Evolutionary conservation across 495 filamentous ascomycete genomes (phyloP).

Genomic region (Glonium stellatum): DNA sequence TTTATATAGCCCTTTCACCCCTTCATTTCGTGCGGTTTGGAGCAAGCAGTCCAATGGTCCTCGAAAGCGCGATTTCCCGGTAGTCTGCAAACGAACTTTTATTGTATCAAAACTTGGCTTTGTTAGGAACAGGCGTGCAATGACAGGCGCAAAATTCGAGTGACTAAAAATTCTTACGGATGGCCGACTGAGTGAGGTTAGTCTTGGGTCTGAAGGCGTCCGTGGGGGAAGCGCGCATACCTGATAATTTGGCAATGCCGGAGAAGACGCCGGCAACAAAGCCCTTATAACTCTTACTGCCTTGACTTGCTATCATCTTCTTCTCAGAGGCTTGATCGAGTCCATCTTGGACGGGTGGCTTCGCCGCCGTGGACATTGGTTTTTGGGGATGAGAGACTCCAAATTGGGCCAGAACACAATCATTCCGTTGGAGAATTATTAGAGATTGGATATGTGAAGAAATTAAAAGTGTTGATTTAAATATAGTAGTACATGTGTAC

Average conservation of each 20-base stretch:
- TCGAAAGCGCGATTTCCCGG: conserved; percentile 62
- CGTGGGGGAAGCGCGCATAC: conserved; percentile 42
- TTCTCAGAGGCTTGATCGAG: conserved; percentile 6
- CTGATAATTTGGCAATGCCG: conserved; percentile 82
- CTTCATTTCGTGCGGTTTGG: conserved; percentile 74
- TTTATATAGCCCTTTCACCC: conserved; percentile 75
- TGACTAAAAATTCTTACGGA: conserved; percentile 43
- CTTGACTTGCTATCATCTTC: conserved; percentile 9
- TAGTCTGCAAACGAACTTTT: conserved; percentile 94
- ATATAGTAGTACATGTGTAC: background rate
- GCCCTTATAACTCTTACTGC: conserved; percentile 62
- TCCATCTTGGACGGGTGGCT: conserved; percentile 5
- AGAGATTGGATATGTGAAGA: background rate
- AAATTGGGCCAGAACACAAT: background rate
- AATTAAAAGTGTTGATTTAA: background rate
- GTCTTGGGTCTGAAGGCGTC: background rate
- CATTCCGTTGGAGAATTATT: background rate
- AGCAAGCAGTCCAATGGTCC: conserved; percentile 83
- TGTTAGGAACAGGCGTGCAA: background rate
- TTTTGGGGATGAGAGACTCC: background rate
- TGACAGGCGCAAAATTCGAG: background rate
- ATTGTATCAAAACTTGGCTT: conserved; percentile 76
- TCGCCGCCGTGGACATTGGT: conserved; percentile 25
- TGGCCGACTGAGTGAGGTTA: conserved; percentile 51
- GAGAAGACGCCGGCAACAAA: conserved; percentile 94